Base-by-base conservation (phyloP, 768 basidiomycete genomes). In the Astraeus odoratus region DNA sequence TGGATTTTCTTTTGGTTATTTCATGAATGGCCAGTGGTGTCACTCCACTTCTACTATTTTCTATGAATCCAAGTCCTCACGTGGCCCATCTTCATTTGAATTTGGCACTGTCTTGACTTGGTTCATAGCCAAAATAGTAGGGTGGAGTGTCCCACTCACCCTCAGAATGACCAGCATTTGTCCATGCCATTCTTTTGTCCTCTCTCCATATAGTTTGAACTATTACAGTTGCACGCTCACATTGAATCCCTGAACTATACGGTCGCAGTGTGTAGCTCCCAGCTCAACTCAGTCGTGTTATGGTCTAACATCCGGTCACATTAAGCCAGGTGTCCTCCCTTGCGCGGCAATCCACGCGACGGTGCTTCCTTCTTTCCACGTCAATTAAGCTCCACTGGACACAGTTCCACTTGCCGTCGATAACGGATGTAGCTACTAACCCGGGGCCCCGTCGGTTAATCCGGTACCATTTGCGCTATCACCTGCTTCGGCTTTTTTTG, bases 61-160 rank as follows among this genome's bases (percentile, higher is more conserved):
- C 66, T 65, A 62, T 66, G 69, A 68, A 58, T 57, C 71, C 70
- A 60, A 70, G 52, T 55, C 57, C 41, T 35, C 43, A 53, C 51
- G 42, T 53, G 51, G 57, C 60, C n/a, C n/a, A 54, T 48, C 48
- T 64, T 66, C 63, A 50, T 1, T 67, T 50, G 66, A 66, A 66
- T 53, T 51, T 55, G 61, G 52, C 53, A 56, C 12, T 23, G 55
- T 55, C 39, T 25, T 61, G 59, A 57, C 58, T 73, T 65, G 76
- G 74, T 77, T 78, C 76, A 78, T 77, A 76, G 75, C 69, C 72
- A 67, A 72, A 69, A 74, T 73, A 72, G 72, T 71, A 67, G 66
- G 57, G 24, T 44, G 56, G 69, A 65, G 73, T 61, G 73, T 70
- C 68, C 60, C 51, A 53, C 51, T 20, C 23, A 54, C 51, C 50